These are phyloP conservation scores for Plectosphaerella plurivora DNA, from an alignment of 2,329 filamentous ascomycete genomes.

Conservation along the genomic window DNA sequence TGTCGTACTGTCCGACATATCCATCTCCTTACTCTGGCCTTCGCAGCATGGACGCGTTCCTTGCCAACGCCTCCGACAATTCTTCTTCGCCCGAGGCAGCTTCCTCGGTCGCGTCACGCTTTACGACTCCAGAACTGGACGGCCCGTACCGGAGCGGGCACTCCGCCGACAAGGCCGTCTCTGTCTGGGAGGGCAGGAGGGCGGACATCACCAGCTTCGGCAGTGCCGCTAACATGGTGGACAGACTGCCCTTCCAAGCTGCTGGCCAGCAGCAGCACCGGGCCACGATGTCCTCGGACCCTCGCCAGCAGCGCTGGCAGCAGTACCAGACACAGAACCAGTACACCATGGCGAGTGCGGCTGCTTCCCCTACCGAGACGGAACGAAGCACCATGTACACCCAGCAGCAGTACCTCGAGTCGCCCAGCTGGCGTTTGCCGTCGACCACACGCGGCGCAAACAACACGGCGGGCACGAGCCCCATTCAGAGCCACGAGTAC, in stretches of 20 bases:
- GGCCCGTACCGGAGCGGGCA: neutral
- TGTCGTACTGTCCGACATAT: neutral
- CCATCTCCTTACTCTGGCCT: neutral
- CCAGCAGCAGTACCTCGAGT: slow-evolving; percentile 4
- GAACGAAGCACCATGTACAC: neutral
- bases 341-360: neutral
- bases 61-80: slow-evolving; percentile 7
- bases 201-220: neutral
- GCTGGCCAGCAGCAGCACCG: neutral
- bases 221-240: neutral
- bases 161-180: no score
- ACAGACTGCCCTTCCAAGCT: neutral
- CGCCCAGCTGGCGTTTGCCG: slow-evolving; percentile 5
- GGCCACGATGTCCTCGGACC: neutral
- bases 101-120: slow-evolving; percentile 7
- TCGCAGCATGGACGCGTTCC: slow-evolving; percentile 6
- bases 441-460: neutral
- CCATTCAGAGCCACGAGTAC: neutral
- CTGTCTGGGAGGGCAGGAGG: no score
- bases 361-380: neutral
- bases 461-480: neutral
- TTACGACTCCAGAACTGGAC: slow-evolving; percentile 8
- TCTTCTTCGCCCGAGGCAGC: slow-evolving; percentile 5
- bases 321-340: neutral
- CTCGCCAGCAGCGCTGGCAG: neutral